Evolutionary conservation across 1,284 basidiomycete genomes (phyloP), one percentile per base, ranked within the genome.

Genomic region (Cryptococcus jaspeensis): DNA sequence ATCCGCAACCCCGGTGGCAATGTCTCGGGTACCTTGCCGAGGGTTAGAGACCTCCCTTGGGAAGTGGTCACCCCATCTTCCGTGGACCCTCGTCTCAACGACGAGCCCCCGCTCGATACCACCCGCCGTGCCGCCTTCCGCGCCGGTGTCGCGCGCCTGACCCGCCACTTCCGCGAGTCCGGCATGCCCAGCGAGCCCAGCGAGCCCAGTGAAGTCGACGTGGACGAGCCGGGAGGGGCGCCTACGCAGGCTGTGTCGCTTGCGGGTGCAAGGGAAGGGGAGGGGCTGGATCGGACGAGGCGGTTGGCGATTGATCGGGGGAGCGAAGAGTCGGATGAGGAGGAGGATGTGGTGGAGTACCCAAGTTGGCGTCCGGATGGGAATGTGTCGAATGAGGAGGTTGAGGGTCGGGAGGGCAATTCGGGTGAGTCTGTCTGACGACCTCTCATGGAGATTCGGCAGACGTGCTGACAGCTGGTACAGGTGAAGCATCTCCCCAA

Each of bases 211-310:
- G 48, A 50, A 32, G 7, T 42, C 5, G 50, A 38, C 18, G 32
- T 45, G 23, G 32, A 44, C 0, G 48, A 46, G n/a, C 39, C 42
- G n/a, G 52, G 47, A 18, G 23, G 49, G 32, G 53, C 58, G 18
- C 50, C 54, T 1, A 56, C 58, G 23, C 54, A 55, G 37, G 53
- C 50, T 5, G 40, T 60, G n/a, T 56, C 58, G 22, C 36, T 40
- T 8, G 58, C 58, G 13, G 41, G 43, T 37, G 16, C 44, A 9
- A 16, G 44, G 52, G 54, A 56, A 13, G 46, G 47, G 28, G 53
- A 49, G 5, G 53, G 54, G 37, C 50, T 56, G 20, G 55, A 53
- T 37, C 36, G 53, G 13, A 48, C 51, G 41, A 53, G 55, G 22
- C 39, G 44, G 18, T 23, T 60, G 38, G 32, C 50, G 5, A 50